Conservation (phyloP, 1,139 yeast genomes). For the Debaryomycetaceae sp. region DNA sequence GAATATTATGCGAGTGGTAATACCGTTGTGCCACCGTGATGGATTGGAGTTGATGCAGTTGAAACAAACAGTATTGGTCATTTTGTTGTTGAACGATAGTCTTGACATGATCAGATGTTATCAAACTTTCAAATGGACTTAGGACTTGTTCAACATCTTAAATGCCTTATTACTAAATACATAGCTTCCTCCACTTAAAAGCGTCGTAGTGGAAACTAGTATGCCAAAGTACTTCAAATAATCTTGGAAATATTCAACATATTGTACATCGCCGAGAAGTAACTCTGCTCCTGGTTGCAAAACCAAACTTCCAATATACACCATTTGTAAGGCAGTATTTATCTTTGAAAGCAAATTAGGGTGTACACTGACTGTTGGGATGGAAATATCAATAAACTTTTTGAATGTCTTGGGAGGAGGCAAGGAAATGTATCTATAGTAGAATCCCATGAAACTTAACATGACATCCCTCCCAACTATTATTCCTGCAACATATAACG, state of each 20-base stretch:
- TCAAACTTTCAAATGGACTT: conserved; percentile 6
- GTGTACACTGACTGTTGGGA: conserved; percentile 83
- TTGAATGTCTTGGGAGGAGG: conserved; percentile 72
- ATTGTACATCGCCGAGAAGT: conserved; percentile 14
- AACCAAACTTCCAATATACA: conserved; percentile 76
- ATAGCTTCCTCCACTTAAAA: conserved; percentile 77
- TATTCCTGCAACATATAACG: conserved; percentile 61
- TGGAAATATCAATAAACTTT: conserved; percentile 65
- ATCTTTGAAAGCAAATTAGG: conserved; percentile 87
- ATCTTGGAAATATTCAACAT: conserved; percentile 10
- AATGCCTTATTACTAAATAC: conserved; percentile 67
- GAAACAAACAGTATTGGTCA: conserved; percentile 6
- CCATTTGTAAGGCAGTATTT: conserved; percentile 91
- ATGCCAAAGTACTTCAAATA: conserved; percentile 16
- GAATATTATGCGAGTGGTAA: conserved; percentile 1
- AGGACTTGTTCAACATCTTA: conserved; percentile 29
- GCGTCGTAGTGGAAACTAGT: conserved; percentile 73
- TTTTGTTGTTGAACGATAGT: conserved; percentile 7
- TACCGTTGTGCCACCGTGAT: neutral
- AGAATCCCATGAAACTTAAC: conserved; percentile 72
- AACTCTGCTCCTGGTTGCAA: conserved; percentile 57
- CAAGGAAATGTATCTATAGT: conserved; percentile 69
- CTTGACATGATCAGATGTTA: conserved; percentile 6
- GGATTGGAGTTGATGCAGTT: neutral
- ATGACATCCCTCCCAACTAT: conserved; percentile 84